Evolutionary conservation across 192 early-diverging fungal species (phyloP), one percentile per base, ranked within the genome.

Genomic region (Rhizophagus sp.): DNA sequence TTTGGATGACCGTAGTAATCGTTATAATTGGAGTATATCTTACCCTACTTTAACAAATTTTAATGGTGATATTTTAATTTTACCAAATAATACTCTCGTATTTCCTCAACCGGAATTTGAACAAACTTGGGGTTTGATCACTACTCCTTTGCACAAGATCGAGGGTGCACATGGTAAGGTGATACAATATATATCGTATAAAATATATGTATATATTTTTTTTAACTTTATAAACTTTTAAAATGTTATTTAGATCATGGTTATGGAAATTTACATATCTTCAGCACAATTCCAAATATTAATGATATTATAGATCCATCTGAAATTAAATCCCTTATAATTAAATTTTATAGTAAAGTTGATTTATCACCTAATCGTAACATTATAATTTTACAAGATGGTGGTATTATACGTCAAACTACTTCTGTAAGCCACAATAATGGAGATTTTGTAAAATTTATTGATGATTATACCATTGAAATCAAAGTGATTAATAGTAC

Each of bases 321-420:
- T 5, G 13, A 50, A 19, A 61, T 13, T 15, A 27, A 13, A 9
- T 52, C 13, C 15, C 25, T 75, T 34, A 34, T 11, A 12, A 50
- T 75, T 4, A 34, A 30, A 61, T 75, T 36, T 62, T 34, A 36
- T 17, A 27, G 36, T 19, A 44, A 50, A 34, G 27, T 75, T 27
- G 73, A 50, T 13, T 25, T 75, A 10, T 34, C 52, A 4, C 0
- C 7, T 9, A 9, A 19, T 1, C 30, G 57, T 15, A 61, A 75
- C 11, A 17, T 75, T 61, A 34, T 52, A 17, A 57, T 75, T n/a
- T 62, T 52, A n/a, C 73, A 75, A 75, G n/a, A n/a, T 15, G 33
- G 15, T 52, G 50, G 50, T 22, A 33, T 10, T n/a, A 41, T 75
- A 19, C 47, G 73, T 7, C 73, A 75, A 62, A 2, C 15, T 1